Conservation (phyloP, 768 basidiomycete genomes). For the Mrakia blollopis region DNA sequence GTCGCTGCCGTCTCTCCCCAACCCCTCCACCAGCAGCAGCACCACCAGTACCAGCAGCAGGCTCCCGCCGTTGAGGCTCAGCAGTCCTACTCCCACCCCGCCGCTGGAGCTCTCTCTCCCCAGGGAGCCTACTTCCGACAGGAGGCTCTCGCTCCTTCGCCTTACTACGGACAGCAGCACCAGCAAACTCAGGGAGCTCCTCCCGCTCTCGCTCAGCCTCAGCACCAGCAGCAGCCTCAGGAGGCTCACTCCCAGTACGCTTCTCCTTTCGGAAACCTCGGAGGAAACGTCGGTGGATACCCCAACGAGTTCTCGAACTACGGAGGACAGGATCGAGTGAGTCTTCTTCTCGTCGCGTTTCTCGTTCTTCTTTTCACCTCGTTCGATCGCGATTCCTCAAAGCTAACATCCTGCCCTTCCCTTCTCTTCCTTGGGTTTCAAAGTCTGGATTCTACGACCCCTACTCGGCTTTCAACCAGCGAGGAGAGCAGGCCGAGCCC, state of each 20-base stretch:
- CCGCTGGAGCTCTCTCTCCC: constrained; percentile 29
- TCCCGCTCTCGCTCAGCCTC: constrained; percentile 38
- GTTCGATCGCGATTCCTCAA: neutral
- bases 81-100: constrained; percentile 35
- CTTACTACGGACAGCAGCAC: constrained; percentile 35
- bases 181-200: constrained; percentile 35
- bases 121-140: constrained; percentile 32
- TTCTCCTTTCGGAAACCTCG: constrained; percentile 23
- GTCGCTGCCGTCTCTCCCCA: constrained; percentile 29
- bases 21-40: constrained; percentile 22
- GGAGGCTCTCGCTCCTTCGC: constrained; percentile 25
- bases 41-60: constrained; percentile 22
- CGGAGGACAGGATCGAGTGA: constrained; percentile 25
- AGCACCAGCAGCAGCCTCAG: constrained; percentile 34
- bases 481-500: constrained; percentile 24
- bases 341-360: neutral
- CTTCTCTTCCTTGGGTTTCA: neutral
- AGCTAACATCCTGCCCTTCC: neutral
- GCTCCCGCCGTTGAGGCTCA: constrained; percentile 34
- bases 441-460: constrained; percentile 31
- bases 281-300: constrained; percentile 24
- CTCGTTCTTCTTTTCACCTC: neutral
- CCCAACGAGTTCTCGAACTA: constrained; percentile 20
- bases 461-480: constrained; percentile 28
- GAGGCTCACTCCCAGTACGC: constrained; percentile 29